A percentile compares a stretch with the other conserved stretches of the same genome.
phyloP scores from a whole-genome alignment of 306 rosid species.

The Castanea mollissima region DNA sequence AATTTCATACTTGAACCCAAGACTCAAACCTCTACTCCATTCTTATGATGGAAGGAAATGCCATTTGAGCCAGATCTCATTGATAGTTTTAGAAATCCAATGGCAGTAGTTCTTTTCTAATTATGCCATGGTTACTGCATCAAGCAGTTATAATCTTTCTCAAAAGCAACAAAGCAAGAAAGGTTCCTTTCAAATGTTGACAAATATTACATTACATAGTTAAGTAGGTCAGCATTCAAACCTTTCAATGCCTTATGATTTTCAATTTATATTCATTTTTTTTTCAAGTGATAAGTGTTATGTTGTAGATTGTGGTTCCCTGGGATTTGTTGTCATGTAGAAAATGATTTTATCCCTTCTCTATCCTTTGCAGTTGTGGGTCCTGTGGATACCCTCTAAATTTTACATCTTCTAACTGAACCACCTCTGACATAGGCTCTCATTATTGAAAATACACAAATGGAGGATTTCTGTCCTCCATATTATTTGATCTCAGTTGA shows the following conservation, averaged over 20 bases:
- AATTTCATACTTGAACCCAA: too few species aligned
- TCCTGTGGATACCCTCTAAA: conserved; percentile 71
- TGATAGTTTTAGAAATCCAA: neutral
- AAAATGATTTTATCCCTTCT: neutral
- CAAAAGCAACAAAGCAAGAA: neutral
- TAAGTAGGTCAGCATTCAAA: neutral
- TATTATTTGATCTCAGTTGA: conserved; percentile 58
- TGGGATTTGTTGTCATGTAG: conserved; percentile 21
- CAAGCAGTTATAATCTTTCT: neutral
- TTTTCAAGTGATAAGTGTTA: neutral
- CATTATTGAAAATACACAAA: conserved; percentile 48
- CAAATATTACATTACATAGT: neutral
- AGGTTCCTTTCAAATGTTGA: neutral
- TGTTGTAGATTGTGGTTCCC: conserved; percentile 12
- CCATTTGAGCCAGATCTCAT: too few species aligned
- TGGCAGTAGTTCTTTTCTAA: neutral
- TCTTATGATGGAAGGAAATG: too few species aligned
- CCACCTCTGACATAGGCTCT: conserved; percentile 53
- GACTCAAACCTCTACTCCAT: too few species aligned
- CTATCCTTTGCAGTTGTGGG: conserved; percentile 50
- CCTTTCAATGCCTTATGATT: neutral
- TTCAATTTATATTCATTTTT: neutral
- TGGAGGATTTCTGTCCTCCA: conserved; percentile 52
- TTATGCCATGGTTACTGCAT: neutral
- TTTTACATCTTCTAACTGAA: conserved; percentile 52